Conservation (phyloP, 2,329 filamentous ascomycete species). For the Apiospora sp. region DNA sequence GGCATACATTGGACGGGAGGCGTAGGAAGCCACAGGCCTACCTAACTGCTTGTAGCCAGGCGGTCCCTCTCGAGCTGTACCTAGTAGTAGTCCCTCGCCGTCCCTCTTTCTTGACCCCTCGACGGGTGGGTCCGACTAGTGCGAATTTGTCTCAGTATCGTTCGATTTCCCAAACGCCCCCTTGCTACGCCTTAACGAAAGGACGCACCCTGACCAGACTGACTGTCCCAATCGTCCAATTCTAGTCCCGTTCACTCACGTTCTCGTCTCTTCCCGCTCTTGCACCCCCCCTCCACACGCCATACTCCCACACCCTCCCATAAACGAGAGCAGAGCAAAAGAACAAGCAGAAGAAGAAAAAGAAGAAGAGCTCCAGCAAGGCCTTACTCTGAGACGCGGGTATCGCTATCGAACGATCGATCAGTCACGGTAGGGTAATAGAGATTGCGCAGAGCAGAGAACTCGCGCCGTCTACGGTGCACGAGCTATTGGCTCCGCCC, state of each 20-base stretch:
- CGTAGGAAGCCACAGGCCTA: background rate
- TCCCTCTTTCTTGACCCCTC: background rate
- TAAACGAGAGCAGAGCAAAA: background rate
- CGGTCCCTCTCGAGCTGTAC: background rate
- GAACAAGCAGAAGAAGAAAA: background rate
- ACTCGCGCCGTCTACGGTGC: background rate
- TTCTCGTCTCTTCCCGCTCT: conserved; percentile 7
- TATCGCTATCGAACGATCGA: conserved; percentile 18
- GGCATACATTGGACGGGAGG: background rate
- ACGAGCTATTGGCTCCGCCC: background rate
- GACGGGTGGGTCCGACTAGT: conserved; percentile 16
- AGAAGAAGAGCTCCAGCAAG: background rate
- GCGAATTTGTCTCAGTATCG: conserved; percentile 24
- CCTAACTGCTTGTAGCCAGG: background rate
- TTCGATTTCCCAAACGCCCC: conserved; percentile 21
- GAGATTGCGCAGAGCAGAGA: conserved; percentile 1
- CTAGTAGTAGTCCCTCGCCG: too few relatives aligned
- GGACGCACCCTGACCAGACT: background rate
- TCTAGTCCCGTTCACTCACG: background rate
- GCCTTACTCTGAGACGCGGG: conserved; percentile 9
- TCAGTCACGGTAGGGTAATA: conserved; percentile 9
- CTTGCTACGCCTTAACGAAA: conserved; percentile 6
- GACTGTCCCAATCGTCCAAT: background rate
- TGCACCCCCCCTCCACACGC: background rate
- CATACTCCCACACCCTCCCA: background rate